These are phyloP conservation scores for Trichoderma koningii DNA, from an alignment of 2,329 filamentous ascomycete genomes.

Conservation along the genomic window DNA sequence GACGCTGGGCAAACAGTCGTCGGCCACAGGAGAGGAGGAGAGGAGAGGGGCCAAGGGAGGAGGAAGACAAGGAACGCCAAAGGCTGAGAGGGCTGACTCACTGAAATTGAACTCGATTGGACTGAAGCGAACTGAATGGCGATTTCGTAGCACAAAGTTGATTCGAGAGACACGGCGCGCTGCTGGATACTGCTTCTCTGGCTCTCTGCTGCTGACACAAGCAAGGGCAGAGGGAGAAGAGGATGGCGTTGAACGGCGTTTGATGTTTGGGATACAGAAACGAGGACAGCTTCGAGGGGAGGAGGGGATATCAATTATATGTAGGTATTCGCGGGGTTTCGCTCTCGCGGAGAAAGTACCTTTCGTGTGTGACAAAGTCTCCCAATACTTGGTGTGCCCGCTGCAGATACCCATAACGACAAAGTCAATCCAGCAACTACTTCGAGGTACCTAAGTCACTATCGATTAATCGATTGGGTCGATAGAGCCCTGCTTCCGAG, in stretches of 20 bases:
- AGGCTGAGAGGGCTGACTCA: conserved; percentile 2
- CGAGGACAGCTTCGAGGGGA: conserved; percentile 32
- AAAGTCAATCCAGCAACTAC: not conserved
- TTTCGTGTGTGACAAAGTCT: no score
- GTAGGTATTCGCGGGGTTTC: conserved; percentile 35
- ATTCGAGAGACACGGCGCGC: not conserved
- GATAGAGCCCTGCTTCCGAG: conserved; percentile 18
- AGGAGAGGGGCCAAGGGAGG: not conserved
- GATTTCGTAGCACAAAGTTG: not conserved
- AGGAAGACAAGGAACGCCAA: not conserved
- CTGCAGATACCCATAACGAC: no score
- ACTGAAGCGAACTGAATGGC: no score
- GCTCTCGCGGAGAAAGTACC: conserved; percentile 25
- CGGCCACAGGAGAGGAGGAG: not conserved
- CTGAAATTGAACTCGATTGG: not conserved
- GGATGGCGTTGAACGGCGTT: conserved; percentile 18
- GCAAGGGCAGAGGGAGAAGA: not conserved
- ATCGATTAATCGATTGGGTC: no score
- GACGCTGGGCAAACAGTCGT: conserved; percentile 1
- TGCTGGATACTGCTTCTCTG: not conserved
- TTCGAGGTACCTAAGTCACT: not conserved
- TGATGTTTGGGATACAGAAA: conserved; percentile 26
- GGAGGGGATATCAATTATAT: conserved; percentile 35
- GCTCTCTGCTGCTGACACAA: not conserved
- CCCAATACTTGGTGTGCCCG: no score